These are phyloP conservation scores for Trichomonas vaginalis DNA, from an alignment of 208 protist species.

Conservation along the genomic window DNA sequence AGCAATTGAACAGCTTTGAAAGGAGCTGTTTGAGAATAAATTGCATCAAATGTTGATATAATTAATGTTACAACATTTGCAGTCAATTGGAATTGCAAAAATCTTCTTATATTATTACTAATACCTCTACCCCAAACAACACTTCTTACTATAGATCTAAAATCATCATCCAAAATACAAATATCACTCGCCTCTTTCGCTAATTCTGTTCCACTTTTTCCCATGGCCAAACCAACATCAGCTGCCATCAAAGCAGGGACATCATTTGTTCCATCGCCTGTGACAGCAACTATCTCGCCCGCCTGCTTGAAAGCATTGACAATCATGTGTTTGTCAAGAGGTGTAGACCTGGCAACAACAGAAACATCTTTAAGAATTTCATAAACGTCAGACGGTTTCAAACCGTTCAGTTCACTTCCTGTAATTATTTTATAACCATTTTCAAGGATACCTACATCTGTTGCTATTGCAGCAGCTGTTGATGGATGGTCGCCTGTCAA, in stretches of 20 bases:
- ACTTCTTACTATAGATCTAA: slow-evolving; percentile 70
- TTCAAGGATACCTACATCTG: slow-evolving; percentile 50
- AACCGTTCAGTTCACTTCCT: neutral
- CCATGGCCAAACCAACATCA: slow-evolving; percentile 88
- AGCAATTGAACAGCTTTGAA: slow-evolving; percentile 30
- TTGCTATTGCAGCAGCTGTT: slow-evolving; percentile 66
- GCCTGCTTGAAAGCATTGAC: neutral
- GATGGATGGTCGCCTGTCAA: slow-evolving; percentile 70
- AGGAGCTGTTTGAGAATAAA: neutral
- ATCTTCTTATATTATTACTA: slow-evolving; percentile 85
- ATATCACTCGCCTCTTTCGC: slow-evolving; percentile 64
- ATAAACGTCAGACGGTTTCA: slow-evolving; percentile 28
- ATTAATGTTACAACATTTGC: neutral
- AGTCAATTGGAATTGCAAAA: slow-evolving; percentile 87
- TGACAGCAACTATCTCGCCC: slow-evolving; percentile 48
- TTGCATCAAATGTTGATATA: neutral
- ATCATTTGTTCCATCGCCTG: slow-evolving; percentile 26
- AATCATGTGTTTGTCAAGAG: slow-evolving; percentile 34
- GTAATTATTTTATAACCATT: neutral
- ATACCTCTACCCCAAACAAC: slow-evolving; percentile 89
- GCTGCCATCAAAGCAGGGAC: slow-evolving; percentile 17
- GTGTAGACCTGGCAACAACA: slow-evolving; percentile 29
- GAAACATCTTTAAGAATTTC: slow-evolving; percentile 27
- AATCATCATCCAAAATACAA: slow-evolving; percentile 89
- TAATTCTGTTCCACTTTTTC: slow-evolving; percentile 57